Evolutionary conservation across 805 yeast species (phyloP), one percentile per base, ranked within the genome.

Genomic region (Naumovozyma dairenensis): DNA sequence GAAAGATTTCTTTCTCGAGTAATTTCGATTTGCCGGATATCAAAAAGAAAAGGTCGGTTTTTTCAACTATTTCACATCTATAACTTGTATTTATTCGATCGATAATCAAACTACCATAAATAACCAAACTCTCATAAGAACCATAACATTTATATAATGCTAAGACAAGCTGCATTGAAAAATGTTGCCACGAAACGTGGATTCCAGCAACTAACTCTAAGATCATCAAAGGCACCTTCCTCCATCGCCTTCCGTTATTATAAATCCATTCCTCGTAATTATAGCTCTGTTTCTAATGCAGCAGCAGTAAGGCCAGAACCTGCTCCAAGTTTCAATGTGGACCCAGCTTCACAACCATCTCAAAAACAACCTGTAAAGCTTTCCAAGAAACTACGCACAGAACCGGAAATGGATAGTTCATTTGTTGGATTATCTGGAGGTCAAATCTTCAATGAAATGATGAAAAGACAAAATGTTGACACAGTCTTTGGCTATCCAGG

Each of bases 401-500:
- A 24, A 24, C 13, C 13, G 5, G 6, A 24, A 18, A 72, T 79
- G 79, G 93, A 82, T 51, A 87, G 80, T 51, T 81, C 95, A 4
- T 78, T 89, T 51, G 86, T 92, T 35, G 98, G 98, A 13, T 71
- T 86, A 49, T 79, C 95, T 13, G 98, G 98, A 44, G 98, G 98
- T 48, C 92, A 92, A 64, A 87, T 92, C 42, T 92, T 92, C 67
- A 96, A 89, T 60, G 97, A 89, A 63, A 92, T 92, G 97, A 92
- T 92, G 98, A 69, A 77, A 42, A 76, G 96, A 59, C 96, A 92
- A 59, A 74, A 83, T 35, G 98, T 92, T 38, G 96, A 92, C 60
- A 85, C 96, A 39, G 75, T 92, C 31, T 92, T 89, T 59, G 98
- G 98, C 28, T 92, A 92, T 66, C 94, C 98, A 36, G 98, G 98